Conservation (phyloP, 805 yeast genomes). For the Myxozyma neglecta region DNA sequence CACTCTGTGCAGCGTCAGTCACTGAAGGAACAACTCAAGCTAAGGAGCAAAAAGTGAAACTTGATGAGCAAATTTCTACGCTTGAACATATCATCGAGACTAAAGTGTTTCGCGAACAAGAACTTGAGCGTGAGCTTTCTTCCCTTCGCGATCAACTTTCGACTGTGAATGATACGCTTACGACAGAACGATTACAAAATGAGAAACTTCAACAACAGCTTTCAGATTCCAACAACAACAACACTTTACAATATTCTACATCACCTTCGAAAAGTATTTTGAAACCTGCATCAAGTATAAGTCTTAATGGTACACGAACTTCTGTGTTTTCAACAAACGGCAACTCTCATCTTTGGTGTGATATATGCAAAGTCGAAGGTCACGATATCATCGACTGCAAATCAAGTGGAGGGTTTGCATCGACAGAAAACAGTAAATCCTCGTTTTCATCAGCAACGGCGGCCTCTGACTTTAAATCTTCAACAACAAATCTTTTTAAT, state of each 20-base stretch:
- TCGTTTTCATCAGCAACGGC: conserved; percentile 42
- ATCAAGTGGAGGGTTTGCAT: conserved; percentile 9
- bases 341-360: conserved; percentile 9
- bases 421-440: neutral
- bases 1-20: neutral
- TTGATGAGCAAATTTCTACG: conserved; percentile 32
- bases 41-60: conserved; percentile 2
- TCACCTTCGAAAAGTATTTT: conserved; percentile 7
- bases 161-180: conserved; percentile 10
- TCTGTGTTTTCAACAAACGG: neutral
- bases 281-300: conserved; percentile 15
- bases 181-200: conserved; percentile 13
- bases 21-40: neutral
- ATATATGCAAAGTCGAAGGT: conserved; percentile 25
- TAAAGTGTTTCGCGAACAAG: conserved; percentile 37
- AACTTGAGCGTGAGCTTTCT: conserved; percentile 37
- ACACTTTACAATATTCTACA: neutral
- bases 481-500: neutral
- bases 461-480: neutral
- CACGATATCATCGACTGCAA: conserved; percentile 29
- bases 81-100: conserved; percentile 35
- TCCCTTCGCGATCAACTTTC: conserved; percentile 22
- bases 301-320: conserved; percentile 11
- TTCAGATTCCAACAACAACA: neutral
- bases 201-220: conserved; percentile 26